Evolutionary conservation across 2,329 filamentous ascomycete genomes (phyloP).

Genomic region (Colletotrichum sublineola): DNA sequence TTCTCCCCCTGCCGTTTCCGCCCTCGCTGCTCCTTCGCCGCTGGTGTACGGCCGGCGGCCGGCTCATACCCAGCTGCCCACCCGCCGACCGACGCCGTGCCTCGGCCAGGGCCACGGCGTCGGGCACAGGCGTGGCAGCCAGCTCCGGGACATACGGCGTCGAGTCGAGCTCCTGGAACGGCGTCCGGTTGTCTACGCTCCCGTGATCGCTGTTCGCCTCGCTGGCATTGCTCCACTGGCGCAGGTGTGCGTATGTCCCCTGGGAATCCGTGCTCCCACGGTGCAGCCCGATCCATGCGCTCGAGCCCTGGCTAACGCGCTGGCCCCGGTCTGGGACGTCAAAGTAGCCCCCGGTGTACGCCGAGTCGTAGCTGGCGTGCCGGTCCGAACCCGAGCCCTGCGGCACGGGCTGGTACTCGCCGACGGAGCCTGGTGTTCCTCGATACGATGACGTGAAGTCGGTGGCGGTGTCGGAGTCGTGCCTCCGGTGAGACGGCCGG

Average conservation of each 20-base stretch:
- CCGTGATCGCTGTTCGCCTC: slow-evolving; percentile 55
- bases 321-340: slow-evolving; percentile 44
- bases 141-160: slow-evolving; percentile 54
- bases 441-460: slow-evolving; percentile 44
- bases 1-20: slow-evolving; percentile 42
- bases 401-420: slow-evolving; percentile 41
- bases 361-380: slow-evolving; percentile 49
- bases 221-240: slow-evolving; percentile 60
- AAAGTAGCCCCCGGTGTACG: slow-evolving; percentile 49
- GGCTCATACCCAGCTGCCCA: slow-evolving; percentile 42
- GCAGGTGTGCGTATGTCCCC: slow-evolving; percentile 53
- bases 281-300: slow-evolving; percentile 43
- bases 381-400: slow-evolving; percentile 44
- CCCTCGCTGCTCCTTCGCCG: slow-evolving; percentile 48
- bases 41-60: slow-evolving; percentile 47
- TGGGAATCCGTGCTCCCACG: slow-evolving; percentile 56
- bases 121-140: slow-evolving; percentile 49
- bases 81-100: slow-evolving; percentile 48
- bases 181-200: slow-evolving; percentile 43
- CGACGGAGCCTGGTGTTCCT: slow-evolving; percentile 28
- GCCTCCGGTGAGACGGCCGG: slow-evolving; percentile 41
- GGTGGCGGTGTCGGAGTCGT: slow-evolving; percentile 37
- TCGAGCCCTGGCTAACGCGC: slow-evolving; percentile 44
- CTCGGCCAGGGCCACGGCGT: slow-evolving; percentile 36
- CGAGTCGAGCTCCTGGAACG: slow-evolving; percentile 56